Conservation (phyloP, 169 alveolate species). For the Plasmodium adleri region DNA sequence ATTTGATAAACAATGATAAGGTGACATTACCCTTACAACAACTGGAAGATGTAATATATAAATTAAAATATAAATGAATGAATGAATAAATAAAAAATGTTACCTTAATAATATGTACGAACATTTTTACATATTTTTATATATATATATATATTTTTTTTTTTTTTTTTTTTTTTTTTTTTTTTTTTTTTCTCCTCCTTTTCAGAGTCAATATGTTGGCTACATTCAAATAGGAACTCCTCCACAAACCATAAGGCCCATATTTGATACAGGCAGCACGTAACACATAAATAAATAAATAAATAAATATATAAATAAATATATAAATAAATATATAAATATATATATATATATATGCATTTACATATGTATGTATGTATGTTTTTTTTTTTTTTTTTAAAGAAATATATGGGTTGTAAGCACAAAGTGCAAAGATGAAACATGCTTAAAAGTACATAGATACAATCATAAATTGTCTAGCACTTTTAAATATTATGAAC, state of each 20-base stretch:
- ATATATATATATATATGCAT: background rate
- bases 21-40: slow-evolving; percentile 61
- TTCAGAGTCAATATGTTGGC: slow-evolving; percentile 82
- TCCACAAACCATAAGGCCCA: slow-evolving; percentile 85
- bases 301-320: background rate
- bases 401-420: slow-evolving; percentile 85
- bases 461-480: slow-evolving; percentile 73
- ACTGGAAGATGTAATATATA: slow-evolving; percentile 44
- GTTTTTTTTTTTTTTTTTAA: background rate
- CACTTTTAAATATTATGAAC: slow-evolving; percentile 58
- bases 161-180: background rate
- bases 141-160: background rate
- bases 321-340: background rate
- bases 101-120: background rate
- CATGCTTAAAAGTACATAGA: slow-evolving; percentile 80
- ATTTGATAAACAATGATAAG: background rate
- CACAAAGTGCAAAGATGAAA: slow-evolving; percentile 79
- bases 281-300: slow-evolving; percentile 11
- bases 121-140: background rate
- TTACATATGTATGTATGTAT: no score
- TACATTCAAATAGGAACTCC: slow-evolving; percentile 86
- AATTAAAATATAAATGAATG: background rate
- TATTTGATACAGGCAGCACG: slow-evolving; percentile 92
- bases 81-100: background rate
- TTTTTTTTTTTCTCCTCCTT: background rate